Evolutionary conservation across 1,284 basidiomycete genomes (phyloP).

Genomic region (Marasmius oreades): DNA sequence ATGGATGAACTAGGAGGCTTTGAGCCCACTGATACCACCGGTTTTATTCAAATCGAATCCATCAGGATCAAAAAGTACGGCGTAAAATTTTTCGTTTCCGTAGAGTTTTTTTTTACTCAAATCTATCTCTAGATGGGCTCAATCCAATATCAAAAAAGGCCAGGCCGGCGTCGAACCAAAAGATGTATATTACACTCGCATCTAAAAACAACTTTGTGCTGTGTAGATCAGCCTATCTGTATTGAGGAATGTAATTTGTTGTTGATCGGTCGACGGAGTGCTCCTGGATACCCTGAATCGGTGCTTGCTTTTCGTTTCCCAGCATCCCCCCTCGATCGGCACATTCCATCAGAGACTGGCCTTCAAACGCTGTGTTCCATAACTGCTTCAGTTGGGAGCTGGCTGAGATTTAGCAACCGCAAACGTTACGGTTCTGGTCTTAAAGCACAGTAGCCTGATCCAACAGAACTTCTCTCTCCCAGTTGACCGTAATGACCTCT

Average conservation of each 20-base stretch:
- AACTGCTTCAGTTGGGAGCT: no score
- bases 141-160: slow-evolving; percentile 80
- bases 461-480: slow-evolving; percentile 3
- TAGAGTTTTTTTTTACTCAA: slow-evolving; percentile 2
- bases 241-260: not conserved
- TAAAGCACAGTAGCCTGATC: no score
- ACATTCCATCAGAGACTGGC: no score
- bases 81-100: slow-evolving; percentile 13
- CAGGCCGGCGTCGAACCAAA: slow-evolving; percentile 73
- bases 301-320: no score
- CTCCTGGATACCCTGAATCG: no score
- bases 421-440: no score
- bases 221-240: not conserved
- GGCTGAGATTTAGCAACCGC: no score
- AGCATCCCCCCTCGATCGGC: no score
- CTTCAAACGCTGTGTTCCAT: no score
- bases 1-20: slow-evolving; percentile 99
- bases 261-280: no score
- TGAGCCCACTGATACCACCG: slow-evolving; percentile 87
- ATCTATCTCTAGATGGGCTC: slow-evolving; percentile 61
- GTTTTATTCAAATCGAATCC: slow-evolving; percentile 93
- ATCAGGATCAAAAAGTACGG: slow-evolving; percentile 94
- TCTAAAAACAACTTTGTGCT: slow-evolving; percentile 21
- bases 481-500: slow-evolving; percentile 6
- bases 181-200: slow-evolving; percentile 71